Evolutionary conservation across 164 flowering plant species (phyloP), one percentile per base, ranked within the genome.

Genomic region (Annona squamosa): DNA sequence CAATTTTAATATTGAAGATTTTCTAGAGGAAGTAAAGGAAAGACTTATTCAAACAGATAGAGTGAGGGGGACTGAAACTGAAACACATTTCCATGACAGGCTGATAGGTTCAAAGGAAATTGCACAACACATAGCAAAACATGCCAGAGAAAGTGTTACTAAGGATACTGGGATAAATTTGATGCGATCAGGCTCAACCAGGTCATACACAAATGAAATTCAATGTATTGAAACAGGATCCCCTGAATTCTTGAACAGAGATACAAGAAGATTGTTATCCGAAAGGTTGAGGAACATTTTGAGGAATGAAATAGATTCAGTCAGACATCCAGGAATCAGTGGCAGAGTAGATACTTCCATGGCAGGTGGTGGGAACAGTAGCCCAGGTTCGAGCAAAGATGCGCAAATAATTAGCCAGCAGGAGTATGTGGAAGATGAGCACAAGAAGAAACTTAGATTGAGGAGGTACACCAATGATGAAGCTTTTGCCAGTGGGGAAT

Each of bases 21-120:
- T 94, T 80, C 93, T 94, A 59, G 92, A 90, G 81, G 98, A 92
- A 82, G 97, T 94, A 71, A 92, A 87, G 78, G 93, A 88, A 71
- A 84, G 93, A 71, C 76, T 94, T 76, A 74, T 72, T 63, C 82
- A 82, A 75, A 85, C 76, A 75, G 82, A 80, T 61, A 77, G 73
- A 19, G 87, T 81, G 16, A 79, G 92, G 83, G 94, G 91, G 63
- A 79, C 88, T 75, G 94, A 91, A 71, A 85, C 86, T 72, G 94
- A 88, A 78, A 87, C 93, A 68, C 93, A 94, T 65, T 84, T 78
- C 63, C 81, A 82, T 72, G 96, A 89, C 76, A 88, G 76, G 71
- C 85, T 90, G 73, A 84, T 86, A 48, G 81, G 81, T 76, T 81
- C 91, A 64, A 91, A 81, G 77, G 79, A 84, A 79, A 88, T 84